Conservation (phyloP, 257 asterid species). For the Nicotiana benthamiana region DNA sequence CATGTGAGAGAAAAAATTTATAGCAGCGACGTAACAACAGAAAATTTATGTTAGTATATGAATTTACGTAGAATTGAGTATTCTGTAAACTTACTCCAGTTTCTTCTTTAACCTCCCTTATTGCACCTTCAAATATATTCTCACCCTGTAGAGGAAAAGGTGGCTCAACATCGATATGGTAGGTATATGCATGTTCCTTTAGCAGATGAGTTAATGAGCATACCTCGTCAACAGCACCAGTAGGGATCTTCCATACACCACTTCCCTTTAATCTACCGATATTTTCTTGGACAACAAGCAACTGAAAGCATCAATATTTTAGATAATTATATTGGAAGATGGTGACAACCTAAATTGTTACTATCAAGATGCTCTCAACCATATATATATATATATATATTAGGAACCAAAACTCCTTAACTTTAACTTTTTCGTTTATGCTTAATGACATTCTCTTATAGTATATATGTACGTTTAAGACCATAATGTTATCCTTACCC, state of each 20-base stretch:
- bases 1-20: neutral
- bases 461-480: neutral
- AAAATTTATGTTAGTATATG: neutral
- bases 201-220: no score
- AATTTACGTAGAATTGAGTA: neutral
- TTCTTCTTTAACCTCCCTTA: slow-evolving; percentile 76
- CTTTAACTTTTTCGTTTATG: neutral
- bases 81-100: slow-evolving; percentile 52
- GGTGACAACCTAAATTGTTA: neutral
- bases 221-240: slow-evolving; percentile 69
- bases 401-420: neutral
- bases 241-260: slow-evolving; percentile 76
- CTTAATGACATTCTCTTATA: neutral
- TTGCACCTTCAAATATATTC: slow-evolving; percentile 52
- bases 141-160: slow-evolving; percentile 48
- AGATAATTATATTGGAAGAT: neutral
- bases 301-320: slow-evolving; percentile 21
- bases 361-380: neutral
- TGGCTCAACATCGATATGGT: neutral
- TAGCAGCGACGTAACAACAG: neutral
- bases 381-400: neutral
- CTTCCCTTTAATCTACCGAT: slow-evolving; percentile 41
- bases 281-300: slow-evolving; percentile 76
- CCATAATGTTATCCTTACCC: neutral
- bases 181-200: no score